Conservation (phyloP, 2,329 filamentous ascomycete genomes). For the Claviceps maximensis region DNA sequence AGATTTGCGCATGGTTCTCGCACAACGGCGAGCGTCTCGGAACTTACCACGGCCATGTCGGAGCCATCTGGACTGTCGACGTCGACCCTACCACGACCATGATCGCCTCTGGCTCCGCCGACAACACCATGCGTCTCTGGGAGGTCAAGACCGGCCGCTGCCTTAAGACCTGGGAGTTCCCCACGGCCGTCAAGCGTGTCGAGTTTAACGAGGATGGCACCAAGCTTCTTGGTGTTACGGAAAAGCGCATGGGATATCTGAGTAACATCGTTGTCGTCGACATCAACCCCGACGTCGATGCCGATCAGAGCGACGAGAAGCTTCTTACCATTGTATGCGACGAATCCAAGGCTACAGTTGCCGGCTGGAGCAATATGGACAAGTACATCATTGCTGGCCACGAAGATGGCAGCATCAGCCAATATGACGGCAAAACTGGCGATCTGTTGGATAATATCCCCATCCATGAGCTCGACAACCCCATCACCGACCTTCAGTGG, state of each 20-base stretch:
- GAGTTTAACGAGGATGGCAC: conserved; percentile 93
- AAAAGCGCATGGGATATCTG: conserved; percentile 95
- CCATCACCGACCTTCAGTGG: conserved; percentile 93
- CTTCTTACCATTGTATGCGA: conserved; percentile 80
- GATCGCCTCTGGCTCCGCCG: conserved; percentile 88
- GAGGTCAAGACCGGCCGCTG: conserved; percentile 85
- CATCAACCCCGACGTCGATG: conserved; percentile 70
- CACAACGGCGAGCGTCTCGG: conserved; percentile 97
- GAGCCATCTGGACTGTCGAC: conserved; percentile 97
- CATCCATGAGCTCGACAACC: conserved; percentile 70
- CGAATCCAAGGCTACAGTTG: conserved; percentile 93
- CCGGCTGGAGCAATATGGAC: conserved; percentile 86
- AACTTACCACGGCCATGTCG: conserved; percentile 92
- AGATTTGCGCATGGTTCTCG: conserved; percentile 92
- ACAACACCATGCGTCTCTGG: conserved; percentile 97
- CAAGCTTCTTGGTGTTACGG: conserved; percentile 83
- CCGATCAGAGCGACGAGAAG: conserved; percentile 74
- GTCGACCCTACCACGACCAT: conserved; percentile 85
- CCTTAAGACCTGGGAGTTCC: conserved; percentile 96
- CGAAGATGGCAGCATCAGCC: conserved; percentile 85
- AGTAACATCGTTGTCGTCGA: conserved; percentile 89
- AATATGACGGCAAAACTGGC: conserved; percentile 85
- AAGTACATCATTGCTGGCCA: conserved; percentile 97
- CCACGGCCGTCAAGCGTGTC: conserved; percentile 92
- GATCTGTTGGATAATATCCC: conserved; percentile 70